phyloP scores from a whole-genome alignment of 768 basidiomycete genomes.

The Kwoniella mangroviensis region DNA sequence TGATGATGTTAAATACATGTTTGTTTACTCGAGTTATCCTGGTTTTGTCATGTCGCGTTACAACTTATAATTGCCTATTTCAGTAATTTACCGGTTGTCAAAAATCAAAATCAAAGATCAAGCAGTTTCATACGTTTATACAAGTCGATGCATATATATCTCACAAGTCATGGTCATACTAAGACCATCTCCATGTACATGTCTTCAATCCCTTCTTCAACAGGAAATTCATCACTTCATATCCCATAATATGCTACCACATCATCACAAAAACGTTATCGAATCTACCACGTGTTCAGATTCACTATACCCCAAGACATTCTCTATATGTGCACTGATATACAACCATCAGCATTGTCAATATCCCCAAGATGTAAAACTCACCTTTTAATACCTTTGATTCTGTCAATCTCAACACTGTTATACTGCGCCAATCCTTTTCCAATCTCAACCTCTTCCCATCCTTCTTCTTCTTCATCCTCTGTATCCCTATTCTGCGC shows the following conservation, averaged over 20 bases:
- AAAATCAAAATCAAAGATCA: too few species aligned
- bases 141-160: too few species aligned
- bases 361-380: slow-evolving; percentile 35
- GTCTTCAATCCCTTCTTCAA: too few species aligned
- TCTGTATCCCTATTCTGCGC: not conserved
- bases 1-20: slow-evolving; percentile 1
- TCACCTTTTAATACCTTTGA: slow-evolving; percentile 90
- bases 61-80: too few species aligned
- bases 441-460: slow-evolving; percentile 86
- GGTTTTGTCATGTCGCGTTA: slow-evolving; percentile 1
- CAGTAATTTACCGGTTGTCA: too few species aligned
- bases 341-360: slow-evolving; percentile 22
- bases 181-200: too few species aligned
- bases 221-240: not conserved
- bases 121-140: too few species aligned
- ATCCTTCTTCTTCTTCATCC: slow-evolving; percentile 51
- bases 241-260: not conserved
- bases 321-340: slow-evolving; percentile 74
- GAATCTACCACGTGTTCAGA: slow-evolving; percentile 97
- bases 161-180: too few species aligned
- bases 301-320: slow-evolving; percentile 88
- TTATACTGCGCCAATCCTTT: slow-evolving; percentile 96
- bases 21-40: not conserved
- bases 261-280: slow-evolving; percentile 67
- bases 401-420: slow-evolving; percentile 81